These are phyloP conservation scores for Penicillium brasilianum DNA, from an alignment of 2,329 filamentous ascomycete genomes.

Conservation along the genomic window DNA sequence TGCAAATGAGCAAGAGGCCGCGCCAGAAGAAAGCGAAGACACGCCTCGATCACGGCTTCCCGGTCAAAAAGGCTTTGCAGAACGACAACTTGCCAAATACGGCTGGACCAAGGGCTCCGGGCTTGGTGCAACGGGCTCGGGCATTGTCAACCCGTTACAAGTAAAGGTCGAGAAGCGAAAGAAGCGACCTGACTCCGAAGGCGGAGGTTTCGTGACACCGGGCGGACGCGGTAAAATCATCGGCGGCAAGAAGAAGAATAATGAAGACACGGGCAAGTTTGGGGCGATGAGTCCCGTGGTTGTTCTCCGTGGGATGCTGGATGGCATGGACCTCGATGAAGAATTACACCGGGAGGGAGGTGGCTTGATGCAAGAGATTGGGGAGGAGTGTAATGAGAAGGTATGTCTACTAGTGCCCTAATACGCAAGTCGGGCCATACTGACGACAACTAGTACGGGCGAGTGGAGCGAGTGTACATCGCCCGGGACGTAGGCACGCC, in stretches of 20 bases:
- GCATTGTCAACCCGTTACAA: slow-evolving; percentile 82
- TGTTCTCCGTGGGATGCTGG: slow-evolving; percentile 81
- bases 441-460: slow-evolving; percentile 67
- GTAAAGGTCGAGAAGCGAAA: slow-evolving; percentile 86
- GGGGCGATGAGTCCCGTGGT: slow-evolving; percentile 81
- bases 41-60: slow-evolving; percentile 67
- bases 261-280: slow-evolving; percentile 61
- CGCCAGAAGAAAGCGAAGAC: slow-evolving; percentile 40
- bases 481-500: slow-evolving; percentile 61
- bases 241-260: slow-evolving; percentile 68
- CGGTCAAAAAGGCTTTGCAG: slow-evolving; percentile 82
- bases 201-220: slow-evolving; percentile 75
- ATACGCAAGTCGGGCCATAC: background rate
- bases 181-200: slow-evolving; percentile 77
- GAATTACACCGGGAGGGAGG: slow-evolving; percentile 71
- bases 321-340: slow-evolving; percentile 78
- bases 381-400: slow-evolving; percentile 87
- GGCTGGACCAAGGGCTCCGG: slow-evolving; percentile 90
- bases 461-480: slow-evolving; percentile 79
- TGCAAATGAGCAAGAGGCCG: slow-evolving; percentile 44
- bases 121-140: slow-evolving; percentile 78
- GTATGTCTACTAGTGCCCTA: slow-evolving; percentile 46
- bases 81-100: slow-evolving; percentile 89
- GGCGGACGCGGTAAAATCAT: slow-evolving; percentile 78
- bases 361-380: slow-evolving; percentile 87